phyloP scores from a whole-genome alignment of 257 asterid genomes.

The Solanum appendiculatum region DNA sequence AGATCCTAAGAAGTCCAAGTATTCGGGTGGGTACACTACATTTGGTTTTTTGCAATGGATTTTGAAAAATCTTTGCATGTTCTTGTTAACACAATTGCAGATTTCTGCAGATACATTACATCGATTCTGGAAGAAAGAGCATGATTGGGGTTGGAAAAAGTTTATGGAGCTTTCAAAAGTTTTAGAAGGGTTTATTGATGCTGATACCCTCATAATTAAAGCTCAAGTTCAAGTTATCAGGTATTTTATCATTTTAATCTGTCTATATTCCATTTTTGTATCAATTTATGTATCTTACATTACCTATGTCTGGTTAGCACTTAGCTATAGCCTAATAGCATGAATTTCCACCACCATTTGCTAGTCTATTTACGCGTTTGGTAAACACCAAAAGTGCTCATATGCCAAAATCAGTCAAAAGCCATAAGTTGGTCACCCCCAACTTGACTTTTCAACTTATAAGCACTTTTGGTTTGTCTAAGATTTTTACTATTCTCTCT shows the following conservation, averaged over 20 bases:
- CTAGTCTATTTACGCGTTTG: not conserved
- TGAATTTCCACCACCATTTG: not conserved
- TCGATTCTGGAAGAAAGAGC: constrained; percentile 93
- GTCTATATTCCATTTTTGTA: not conserved
- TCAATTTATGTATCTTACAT: not conserved
- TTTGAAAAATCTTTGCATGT: not conserved
- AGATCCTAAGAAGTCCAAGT: constrained; percentile 86
- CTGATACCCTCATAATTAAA: constrained; percentile 75
- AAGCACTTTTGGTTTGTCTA: not conserved
- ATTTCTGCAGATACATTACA: constrained; percentile 69
- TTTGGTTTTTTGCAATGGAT: not conserved
- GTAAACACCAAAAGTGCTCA: not conserved
- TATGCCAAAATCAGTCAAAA: not conserved
- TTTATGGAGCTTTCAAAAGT: constrained; percentile 95
- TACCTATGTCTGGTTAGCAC: not conserved
- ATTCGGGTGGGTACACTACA: constrained; percentile 49
- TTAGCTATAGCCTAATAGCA: not conserved
- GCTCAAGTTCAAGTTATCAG: constrained; percentile 97
- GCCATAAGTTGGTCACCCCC: not conserved
- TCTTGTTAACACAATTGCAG: constrained; percentile 1
- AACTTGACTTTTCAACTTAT: not conserved
- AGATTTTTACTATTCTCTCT: not conserved
- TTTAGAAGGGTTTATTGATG: constrained; percentile 76
- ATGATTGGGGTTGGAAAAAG: constrained; percentile 99
- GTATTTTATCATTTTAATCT: constrained; percentile 17